A percentile compares a stretch with the other conserved stretches of the same genome.
Evolutionary conservation across 345 rosid species (phyloP).

Genomic region (Stellera chamaejasme): DNA sequence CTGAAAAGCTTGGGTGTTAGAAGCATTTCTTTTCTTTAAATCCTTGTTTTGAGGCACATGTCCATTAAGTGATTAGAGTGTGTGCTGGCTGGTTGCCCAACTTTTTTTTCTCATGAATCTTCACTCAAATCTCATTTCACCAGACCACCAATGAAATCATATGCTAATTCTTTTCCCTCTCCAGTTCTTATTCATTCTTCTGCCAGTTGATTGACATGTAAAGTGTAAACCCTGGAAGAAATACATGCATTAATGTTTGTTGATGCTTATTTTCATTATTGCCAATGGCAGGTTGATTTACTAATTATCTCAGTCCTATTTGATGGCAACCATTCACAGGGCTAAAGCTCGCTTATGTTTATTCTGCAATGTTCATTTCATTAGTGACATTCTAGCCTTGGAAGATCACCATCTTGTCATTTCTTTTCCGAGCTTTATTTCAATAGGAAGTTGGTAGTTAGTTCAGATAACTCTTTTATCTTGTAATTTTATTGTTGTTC

Average conservation of each 20-base stretch:
- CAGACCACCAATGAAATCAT: neutral
- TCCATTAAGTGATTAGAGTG: no score
- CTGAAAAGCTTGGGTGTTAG: no score
- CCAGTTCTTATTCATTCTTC: neutral
- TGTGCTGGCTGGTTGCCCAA: no score
- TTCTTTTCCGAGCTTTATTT: conserved; percentile 6
- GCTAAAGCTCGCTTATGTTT: conserved; percentile 7
- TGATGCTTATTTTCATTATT: conserved; percentile 5
- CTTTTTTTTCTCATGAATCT: no score
- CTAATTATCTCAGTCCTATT: conserved; percentile 81
- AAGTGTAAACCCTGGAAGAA: neutral
- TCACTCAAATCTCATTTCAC: no score
- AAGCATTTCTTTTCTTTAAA: no score
- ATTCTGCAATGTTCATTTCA: conserved; percentile 1
- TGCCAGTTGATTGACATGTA: conserved; percentile 2
- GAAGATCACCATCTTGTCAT: conserved; percentile 11
- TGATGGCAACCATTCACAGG: conserved; percentile 18
- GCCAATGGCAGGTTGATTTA: conserved; percentile 58
- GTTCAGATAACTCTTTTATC: conserved; percentile 4
- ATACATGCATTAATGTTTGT: neutral
- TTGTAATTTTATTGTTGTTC: conserved; percentile 6
- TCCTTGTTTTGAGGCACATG: no score
- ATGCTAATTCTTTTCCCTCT: neutral
- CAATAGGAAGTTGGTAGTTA: conserved; percentile 1
- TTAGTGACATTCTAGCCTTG: conserved; percentile 17